phyloP scores from a whole-genome alignment of 768 basidiomycete genomes.

The Kwoniella europaea region DNA sequence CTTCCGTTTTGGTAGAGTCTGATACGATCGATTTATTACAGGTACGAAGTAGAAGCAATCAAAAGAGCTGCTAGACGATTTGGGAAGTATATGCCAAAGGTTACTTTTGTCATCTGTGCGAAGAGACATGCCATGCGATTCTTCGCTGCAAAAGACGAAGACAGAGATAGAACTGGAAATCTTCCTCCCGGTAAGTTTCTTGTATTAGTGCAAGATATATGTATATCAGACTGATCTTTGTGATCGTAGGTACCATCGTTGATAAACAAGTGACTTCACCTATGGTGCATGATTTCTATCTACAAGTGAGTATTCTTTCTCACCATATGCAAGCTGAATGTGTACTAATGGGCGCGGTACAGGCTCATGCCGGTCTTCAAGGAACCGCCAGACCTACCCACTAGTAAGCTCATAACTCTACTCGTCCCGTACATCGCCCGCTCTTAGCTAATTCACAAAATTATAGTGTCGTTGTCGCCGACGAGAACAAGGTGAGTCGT shows the following conservation, averaged over 20 bases:
- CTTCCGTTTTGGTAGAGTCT: neutral
- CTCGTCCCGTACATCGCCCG: neutral
- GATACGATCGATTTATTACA: neutral
- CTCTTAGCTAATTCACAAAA: neutral
- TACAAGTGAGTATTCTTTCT: constrained; percentile 38
- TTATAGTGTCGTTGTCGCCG: constrained; percentile 28
- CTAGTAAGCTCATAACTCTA: constrained; percentile 31
- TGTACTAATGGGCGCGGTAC: neutral
- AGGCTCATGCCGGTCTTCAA: constrained; percentile 53
- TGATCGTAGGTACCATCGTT: constrained; percentile 43
- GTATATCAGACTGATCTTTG: neutral
- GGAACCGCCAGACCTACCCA: constrained; percentile 56
- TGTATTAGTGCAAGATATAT: neutral
- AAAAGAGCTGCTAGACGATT: constrained; percentile 39
- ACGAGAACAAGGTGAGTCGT: constrained; percentile 39
- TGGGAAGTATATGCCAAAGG: constrained; percentile 51
- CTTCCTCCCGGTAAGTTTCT: constrained; percentile 40
- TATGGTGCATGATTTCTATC: constrained; percentile 56
- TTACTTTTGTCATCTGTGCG: constrained; percentile 55
- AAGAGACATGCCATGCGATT: constrained; percentile 58
- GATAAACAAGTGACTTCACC: constrained; percentile 53
- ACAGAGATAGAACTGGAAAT: constrained; percentile 52
- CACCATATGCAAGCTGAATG: neutral
- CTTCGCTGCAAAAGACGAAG: constrained; percentile 42
- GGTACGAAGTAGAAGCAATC: constrained; percentile 46